Evolutionary conservation across 2,329 filamentous ascomycete genomes (phyloP).

Genomic region (Dothistroma pini): DNA sequence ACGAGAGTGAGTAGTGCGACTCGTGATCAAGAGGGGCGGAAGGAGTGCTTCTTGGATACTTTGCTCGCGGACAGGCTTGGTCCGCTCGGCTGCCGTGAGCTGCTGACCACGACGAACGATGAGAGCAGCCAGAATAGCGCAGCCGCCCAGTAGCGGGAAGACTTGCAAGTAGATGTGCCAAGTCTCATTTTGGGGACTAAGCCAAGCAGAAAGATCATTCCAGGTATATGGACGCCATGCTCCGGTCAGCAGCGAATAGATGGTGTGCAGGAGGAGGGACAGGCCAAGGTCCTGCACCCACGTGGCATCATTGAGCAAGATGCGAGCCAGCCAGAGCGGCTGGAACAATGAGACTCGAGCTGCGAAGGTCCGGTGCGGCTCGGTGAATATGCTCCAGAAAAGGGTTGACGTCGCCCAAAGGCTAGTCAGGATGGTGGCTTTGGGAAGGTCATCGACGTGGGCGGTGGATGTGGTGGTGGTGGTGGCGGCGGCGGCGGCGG

Average conservation of each 20-base stretch:
- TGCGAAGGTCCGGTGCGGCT: constrained; percentile 30
- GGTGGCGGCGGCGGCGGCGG: neutral
- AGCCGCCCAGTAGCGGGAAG: constrained; percentile 29
- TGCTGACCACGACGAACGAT: constrained; percentile 30
- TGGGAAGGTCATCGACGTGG: constrained; percentile 1
- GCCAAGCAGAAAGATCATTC: constrained; percentile 8
- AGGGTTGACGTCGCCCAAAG: constrained; percentile 28
- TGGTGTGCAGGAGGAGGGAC: constrained; percentile 22
- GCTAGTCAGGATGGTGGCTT: constrained; percentile 19
- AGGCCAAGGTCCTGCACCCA: constrained; percentile 30
- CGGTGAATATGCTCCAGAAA: constrained; percentile 34
- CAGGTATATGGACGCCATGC: constrained; percentile 22
- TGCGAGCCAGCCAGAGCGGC: constrained; percentile 30
- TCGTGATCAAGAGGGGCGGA: constrained; percentile 59
- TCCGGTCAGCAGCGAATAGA: constrained; percentile 25
- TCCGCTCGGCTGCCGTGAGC: constrained; percentile 15
- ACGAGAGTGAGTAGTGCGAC: constrained; percentile 61
- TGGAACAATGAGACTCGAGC: constrained; percentile 31
- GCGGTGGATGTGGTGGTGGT: neutral
- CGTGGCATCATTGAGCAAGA: constrained; percentile 20
- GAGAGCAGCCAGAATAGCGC: constrained; percentile 29
- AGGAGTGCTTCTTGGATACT: constrained; percentile 33
- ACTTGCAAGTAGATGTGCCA: constrained; percentile 27
- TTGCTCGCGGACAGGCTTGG: constrained; percentile 16
- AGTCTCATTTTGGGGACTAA: constrained; percentile 18